These are phyloP conservation scores for Aspergillus mulundensis DNA, from an alignment of 495 filamentous ascomycete genomes.

Conservation along the genomic window DNA sequence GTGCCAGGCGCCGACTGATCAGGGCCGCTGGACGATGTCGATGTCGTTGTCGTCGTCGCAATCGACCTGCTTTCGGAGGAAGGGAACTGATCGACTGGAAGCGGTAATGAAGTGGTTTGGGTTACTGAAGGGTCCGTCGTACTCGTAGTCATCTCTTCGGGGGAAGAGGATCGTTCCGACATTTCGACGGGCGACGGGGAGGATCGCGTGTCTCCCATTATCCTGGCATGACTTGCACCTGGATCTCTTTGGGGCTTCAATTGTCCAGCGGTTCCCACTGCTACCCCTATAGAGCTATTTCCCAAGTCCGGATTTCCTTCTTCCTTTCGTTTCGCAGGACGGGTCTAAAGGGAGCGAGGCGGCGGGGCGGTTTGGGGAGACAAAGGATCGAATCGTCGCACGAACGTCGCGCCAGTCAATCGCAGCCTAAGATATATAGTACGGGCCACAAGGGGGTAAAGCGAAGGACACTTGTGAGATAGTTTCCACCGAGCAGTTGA, in stretches of 20 bases:
- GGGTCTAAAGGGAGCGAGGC: conserved; percentile 9
- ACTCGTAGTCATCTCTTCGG: conserved; percentile 26
- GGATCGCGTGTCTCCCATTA: conserved; percentile 36
- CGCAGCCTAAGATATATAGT: conserved; percentile 2
- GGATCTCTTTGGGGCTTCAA: neutral
- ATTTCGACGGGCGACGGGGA: conserved; percentile 30
- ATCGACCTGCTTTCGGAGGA: conserved; percentile 27
- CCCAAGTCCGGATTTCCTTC: neutral
- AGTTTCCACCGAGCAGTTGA: conserved; percentile 11
- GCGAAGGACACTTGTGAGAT: conserved; percentile 14
- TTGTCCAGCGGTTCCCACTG: neutral
- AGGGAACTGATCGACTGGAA: conserved; percentile 22
- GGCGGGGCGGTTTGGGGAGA: conserved; percentile 1
- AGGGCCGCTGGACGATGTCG: conserved; percentile 22
- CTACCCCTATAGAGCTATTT: neutral
- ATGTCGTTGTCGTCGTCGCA: conserved; percentile 27
- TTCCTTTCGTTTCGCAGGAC: neutral
- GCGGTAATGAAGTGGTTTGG: conserved; percentile 30
- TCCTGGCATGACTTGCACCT: conserved; percentile 39
- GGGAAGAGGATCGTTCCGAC: conserved; percentile 28
- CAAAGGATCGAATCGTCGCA: conserved; percentile 17
- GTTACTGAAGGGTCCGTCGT: conserved; percentile 19
- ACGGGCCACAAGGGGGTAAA: conserved; percentile 6
- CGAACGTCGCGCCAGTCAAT: conserved; percentile 10
- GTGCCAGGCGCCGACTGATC: conserved; percentile 21